A percentile compares a stretch with the other conserved stretches of the same genome.
These are phyloP conservation scores for Talaromyces albobiverticillius DNA, from an alignment of 2,329 filamentous ascomycete species.

Conservation along the genomic window DNA sequence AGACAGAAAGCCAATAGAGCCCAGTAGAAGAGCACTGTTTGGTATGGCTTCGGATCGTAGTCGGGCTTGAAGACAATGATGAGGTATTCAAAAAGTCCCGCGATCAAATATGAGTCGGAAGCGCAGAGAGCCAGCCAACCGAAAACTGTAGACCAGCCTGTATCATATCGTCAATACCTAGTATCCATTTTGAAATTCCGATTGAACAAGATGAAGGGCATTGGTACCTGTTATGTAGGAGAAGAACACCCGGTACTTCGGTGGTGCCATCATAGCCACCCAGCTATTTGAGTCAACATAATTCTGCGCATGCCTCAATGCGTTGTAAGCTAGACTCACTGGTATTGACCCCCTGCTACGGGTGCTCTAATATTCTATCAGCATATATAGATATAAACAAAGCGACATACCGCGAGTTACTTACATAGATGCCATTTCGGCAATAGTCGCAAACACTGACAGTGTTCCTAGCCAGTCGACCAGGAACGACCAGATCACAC, in stretches of 20 bases:
- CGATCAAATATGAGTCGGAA: background rate
- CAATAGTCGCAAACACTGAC: background rate
- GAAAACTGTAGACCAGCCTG: background rate
- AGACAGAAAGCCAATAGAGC: background rate
- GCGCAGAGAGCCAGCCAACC: background rate
- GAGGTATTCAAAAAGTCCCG: background rate
- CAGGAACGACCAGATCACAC: background rate
- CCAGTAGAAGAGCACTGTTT: background rate
- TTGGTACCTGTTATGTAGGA: background rate
- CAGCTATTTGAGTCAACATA: background rate
- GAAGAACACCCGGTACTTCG: background rate
- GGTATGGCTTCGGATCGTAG: background rate
- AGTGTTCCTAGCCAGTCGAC: background rate
- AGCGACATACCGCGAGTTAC: background rate
- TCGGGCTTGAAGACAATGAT: background rate
- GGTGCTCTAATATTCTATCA: background rate
- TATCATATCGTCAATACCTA: background rate
- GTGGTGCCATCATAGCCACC: background rate
- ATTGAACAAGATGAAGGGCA: too few species aligned
- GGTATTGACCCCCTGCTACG: background rate
- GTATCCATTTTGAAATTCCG: too few species aligned
- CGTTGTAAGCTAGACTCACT: background rate
- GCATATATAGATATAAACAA: background rate
- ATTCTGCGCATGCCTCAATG: background rate
- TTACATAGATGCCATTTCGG: background rate